Base-by-base conservation (phyloP, 2,329 filamentous ascomycete species). In the Cladophialophora psammophila region DNA sequence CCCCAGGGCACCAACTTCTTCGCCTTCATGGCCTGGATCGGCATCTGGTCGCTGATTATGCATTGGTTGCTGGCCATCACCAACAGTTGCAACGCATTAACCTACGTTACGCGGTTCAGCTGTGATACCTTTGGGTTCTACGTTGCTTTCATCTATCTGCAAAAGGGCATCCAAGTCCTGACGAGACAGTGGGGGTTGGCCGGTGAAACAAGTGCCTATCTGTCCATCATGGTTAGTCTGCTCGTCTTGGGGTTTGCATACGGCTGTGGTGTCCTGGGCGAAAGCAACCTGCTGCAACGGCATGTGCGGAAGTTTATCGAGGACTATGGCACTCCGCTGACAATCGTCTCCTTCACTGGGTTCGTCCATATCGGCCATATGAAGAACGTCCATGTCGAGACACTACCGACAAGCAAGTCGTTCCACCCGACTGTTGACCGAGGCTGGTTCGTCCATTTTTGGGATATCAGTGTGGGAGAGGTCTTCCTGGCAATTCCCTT, bases 101-200 rank as follows among this genome's bases (percentile, higher is more conserved):
- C 88, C 75, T 96, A 94, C 78, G 93, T 97, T 26, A 97, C 93
- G 0, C 87, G 92, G 13, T 97, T 97, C 76, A 93, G 92, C 31
- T 96, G 93, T 80, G 93, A 97, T 78, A 95, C 94, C 74, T 96
- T 97, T 72, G 93, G 93, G 59, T 96, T 96, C 80, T 96, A 96
- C 76, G 93, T 96, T 56, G 93, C 93, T 64, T 93, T 91, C 76
- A 94, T 96, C 78, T 96, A 96, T 76, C 84, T 96, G 20, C 92
- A 96, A 75, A 96, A 96, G 79, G 93, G 93, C 15, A 90, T 96
- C 69, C 92, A 96, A 78, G 91, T 96, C 13, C 85, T 96, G 20
- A 90, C 89, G 52, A 86, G 90, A 12, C 90, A 96, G 74, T 93
- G 91, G 78, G 81, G 74, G 75, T 83, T 77, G 78, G 82, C 72